Base-by-base conservation (phyloP, 352 stramenopile species). In the Globisporangium rhizosaccharum region DNA sequence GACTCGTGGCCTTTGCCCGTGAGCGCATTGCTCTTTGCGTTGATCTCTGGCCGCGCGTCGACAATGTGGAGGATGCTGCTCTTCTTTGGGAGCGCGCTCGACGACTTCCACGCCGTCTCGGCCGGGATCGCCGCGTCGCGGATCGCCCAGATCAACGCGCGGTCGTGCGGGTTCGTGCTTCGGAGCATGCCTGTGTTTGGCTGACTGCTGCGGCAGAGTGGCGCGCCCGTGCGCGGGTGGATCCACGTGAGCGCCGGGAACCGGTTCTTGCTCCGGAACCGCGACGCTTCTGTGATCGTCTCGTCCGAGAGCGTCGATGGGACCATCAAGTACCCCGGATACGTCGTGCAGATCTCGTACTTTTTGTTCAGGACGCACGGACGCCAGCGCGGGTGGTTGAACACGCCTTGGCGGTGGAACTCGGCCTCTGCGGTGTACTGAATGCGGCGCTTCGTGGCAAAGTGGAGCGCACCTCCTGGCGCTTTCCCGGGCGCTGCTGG, bases 141-240 rank as follows among this genome's bases (percentile, higher is more conserved):
- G 56, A 94, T 87, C 7, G 82, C 78, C 76, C 85, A 91, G 14
- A 97, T 85, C n/a, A 97, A 63, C 15, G 85, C 86, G 45, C 97
- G 87, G 67, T 99, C 97, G 20, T 90, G 82, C 9, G 75, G 61
- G 58, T 86, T 97, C 28, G 83, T 96, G 73, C 95, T 97, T 17
- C 95, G 92, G 41, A 97, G 68, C 10, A 99, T 74, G 25, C 97
- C 97, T 1, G 97, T 96, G 66, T 98, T 98, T 1, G 97, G 97
- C 65, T 99, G 96, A 37, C 90, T 94, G 44, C 79, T 96, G 23
- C 97, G 79, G 74, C 94, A 99, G 47, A 99, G 76, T 36, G 85
- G 87, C 1, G 91, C 91, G 46, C 94, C 92, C 23, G 95, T 97
- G 39, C 72, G 68, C 45, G 82, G 82, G 66, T 94, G 88, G 8